Base-by-base conservation (phyloP, 345 rosid genomes). In the Eutrema heterophyllum region DNA sequence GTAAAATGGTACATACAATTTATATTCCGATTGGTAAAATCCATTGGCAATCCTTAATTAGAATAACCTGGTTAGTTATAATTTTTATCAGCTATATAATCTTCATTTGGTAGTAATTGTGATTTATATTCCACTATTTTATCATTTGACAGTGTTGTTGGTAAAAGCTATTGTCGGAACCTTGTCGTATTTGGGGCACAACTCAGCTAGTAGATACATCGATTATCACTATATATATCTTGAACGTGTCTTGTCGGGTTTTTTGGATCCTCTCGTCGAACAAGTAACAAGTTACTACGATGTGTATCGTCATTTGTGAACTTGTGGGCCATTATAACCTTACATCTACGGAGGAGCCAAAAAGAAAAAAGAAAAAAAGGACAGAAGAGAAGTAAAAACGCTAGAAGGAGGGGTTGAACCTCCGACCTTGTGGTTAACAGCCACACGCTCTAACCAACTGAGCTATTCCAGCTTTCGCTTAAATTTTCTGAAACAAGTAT, bases 381-480 rank as follows among this genome's bases (percentile, higher is more conserved):
- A 41, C 10, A 26, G 0, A 2, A 57, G 6, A 24, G 0, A 0
- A 5, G 0, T 0, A 2, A 24, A 38, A 39, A 2, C 73, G 78
- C 78, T 74, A 74, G 79, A 75, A 75, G 74, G 79, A 86, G 88
- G 89, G 89, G 68, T 85, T 70, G 90, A 92, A 92, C 90, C 92
- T 86, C 86, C 90, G 85, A 86, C 92, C 90, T 89, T 92, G 88
- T 85, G 89, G 93, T 87, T 88, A 87, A 84, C 86, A 84, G 88
- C 92, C 87, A 86, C 87, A 89, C 88, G 90, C 88, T 86, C 89
- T 90, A 89, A 76, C 93, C 97, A 82, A 79, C 89, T 89, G 94
- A 92, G 86, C 89, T 86, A 89, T 69, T 89, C 92, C 88, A 84
- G 90, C 87, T 7, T 48, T 14, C 21, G 69, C 11, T 7, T 3